A percentile compares a stretch with the other conserved stretches of the same genome.
Conservation (phyloP, 2,329 filamentous ascomycete genomes). For the Blumeria hordei region DNA sequence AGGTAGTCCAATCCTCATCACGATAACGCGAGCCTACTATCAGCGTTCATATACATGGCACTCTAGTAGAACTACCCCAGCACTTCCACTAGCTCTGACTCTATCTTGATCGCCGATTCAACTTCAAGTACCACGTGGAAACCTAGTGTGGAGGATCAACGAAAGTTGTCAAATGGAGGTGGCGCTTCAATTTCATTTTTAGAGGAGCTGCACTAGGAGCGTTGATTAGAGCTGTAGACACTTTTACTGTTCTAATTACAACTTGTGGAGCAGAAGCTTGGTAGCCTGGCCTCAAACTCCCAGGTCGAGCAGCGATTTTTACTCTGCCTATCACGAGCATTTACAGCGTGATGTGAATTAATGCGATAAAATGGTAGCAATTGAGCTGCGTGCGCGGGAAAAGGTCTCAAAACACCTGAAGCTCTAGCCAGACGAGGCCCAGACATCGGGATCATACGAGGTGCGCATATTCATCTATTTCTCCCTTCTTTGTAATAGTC, state of each 20-base stretch:
- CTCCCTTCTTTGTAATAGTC: too few species aligned
- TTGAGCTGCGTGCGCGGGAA: too few species aligned
- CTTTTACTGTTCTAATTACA: background rate
- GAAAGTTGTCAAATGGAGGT: background rate
- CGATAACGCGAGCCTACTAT: background rate
- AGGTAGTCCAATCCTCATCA: background rate
- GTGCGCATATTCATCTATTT: too few species aligned
- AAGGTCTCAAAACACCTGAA: too few species aligned
- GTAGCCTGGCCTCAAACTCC: background rate
- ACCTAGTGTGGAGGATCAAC: background rate
- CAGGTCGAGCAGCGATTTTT: background rate
- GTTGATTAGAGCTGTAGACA: background rate
- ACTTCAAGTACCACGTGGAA: background rate
- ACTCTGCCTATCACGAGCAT: too few species aligned
- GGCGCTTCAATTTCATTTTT: background rate
- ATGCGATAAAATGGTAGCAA: too few species aligned
- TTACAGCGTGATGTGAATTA: too few species aligned
- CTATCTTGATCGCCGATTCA: background rate
- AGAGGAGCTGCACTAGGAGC: background rate
- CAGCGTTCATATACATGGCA: background rate
- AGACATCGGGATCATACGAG: too few species aligned
- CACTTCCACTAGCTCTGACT: background rate
- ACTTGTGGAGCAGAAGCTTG: background rate
- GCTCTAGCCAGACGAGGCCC: too few species aligned
- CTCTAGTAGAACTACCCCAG: background rate